A percentile compares a stretch with the other conserved stretches of the same genome.
phyloP scores from a whole-genome alignment of 2,329 filamentous ascomycete genomes.

The Bipolaris gigantea region DNA sequence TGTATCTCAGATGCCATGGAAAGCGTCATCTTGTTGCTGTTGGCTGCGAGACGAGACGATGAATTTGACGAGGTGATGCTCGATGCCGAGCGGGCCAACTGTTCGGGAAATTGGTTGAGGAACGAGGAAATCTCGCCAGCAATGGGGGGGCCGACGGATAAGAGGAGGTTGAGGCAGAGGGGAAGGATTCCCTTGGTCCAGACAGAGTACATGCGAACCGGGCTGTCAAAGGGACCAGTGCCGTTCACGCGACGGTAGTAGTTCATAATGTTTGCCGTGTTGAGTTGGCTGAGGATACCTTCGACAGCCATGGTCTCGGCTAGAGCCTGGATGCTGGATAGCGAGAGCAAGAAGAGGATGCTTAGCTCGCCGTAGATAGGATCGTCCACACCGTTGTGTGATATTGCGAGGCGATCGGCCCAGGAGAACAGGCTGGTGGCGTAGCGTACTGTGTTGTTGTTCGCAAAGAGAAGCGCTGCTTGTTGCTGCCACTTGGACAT shows the following conservation, averaged over 20 bases:
- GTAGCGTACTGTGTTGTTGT: constrained; percentile 72
- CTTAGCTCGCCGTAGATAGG: constrained; percentile 94
- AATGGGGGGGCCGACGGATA: constrained; percentile 76
- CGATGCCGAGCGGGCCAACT: constrained; percentile 71
- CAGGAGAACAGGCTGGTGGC: constrained; percentile 90
- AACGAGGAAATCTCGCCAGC: constrained; percentile 85
- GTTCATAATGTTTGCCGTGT: constrained; percentile 75
- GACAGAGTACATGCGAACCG: constrained; percentile 77
- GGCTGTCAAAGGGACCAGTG: constrained; percentile 78
- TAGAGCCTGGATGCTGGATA: constrained; percentile 77
- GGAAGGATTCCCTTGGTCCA: constrained; percentile 90
- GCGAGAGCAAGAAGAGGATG: constrained; percentile 81
- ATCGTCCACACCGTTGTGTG: constrained; percentile 62
- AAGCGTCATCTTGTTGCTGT: constrained; percentile 67
- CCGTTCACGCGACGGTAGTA: constrained; percentile 69
- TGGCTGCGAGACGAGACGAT: constrained; percentile 29
- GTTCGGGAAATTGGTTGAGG: constrained; percentile 82
- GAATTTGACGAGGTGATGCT: constrained; percentile 65
- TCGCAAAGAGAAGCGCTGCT: constrained; percentile 54
- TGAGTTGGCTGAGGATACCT: constrained; percentile 76
- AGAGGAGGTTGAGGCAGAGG: constrained; percentile 83
- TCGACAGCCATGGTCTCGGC: constrained; percentile 91
- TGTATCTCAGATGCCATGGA: constrained; percentile 76
- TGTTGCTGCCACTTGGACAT: constrained; percentile 64
- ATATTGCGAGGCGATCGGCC: constrained; percentile 77